Evolutionary conservation across 768 basidiomycete genomes (phyloP).

Genomic region (Mycena alexandri): DNA sequence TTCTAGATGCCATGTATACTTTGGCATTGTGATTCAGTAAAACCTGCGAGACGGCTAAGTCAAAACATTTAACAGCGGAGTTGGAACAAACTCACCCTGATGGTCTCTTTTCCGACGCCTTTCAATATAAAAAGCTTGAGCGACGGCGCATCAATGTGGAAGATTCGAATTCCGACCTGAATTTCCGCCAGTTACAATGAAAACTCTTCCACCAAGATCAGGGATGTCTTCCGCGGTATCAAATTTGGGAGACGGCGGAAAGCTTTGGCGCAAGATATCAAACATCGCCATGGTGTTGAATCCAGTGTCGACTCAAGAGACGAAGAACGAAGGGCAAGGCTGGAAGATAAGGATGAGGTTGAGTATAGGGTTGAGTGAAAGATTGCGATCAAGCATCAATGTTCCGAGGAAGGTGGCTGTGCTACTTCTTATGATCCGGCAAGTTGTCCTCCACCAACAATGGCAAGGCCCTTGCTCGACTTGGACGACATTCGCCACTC

Average conservation of each 20-base stretch:
- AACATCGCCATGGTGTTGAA: constrained; percentile 22
- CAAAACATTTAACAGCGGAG: not conserved
- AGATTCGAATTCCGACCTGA: constrained; percentile 18
- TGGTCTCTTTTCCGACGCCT: constrained; percentile 40
- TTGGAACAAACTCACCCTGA: not conserved
- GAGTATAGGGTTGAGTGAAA: too few species aligned
- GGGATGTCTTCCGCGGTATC: constrained; percentile 32
- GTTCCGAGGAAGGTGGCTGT: too few species aligned
- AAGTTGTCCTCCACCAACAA: too few species aligned
- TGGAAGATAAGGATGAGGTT: too few species aligned
- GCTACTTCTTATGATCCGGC: too few species aligned
- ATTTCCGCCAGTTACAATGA: constrained; percentile 41
- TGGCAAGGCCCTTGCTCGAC: too few species aligned
- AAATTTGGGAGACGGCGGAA: constrained; percentile 35
- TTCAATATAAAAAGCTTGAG: not conserved
- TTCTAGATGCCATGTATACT: constrained; percentile 58
- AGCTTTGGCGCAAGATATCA: constrained; percentile 31
- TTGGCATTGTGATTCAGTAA: constrained; percentile 52
- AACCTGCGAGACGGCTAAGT: constrained; percentile 30
- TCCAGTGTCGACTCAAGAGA: too few species aligned
- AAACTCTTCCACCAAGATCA: constrained; percentile 37
- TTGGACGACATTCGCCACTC: too few species aligned
- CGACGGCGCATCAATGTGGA: not conserved
- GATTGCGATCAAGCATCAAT: too few species aligned
- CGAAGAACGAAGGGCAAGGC: too few species aligned